Evolutionary conservation across 176 grass and related monocot genomes (phyloP).

Genomic region (Lolium multiflorum): DNA sequence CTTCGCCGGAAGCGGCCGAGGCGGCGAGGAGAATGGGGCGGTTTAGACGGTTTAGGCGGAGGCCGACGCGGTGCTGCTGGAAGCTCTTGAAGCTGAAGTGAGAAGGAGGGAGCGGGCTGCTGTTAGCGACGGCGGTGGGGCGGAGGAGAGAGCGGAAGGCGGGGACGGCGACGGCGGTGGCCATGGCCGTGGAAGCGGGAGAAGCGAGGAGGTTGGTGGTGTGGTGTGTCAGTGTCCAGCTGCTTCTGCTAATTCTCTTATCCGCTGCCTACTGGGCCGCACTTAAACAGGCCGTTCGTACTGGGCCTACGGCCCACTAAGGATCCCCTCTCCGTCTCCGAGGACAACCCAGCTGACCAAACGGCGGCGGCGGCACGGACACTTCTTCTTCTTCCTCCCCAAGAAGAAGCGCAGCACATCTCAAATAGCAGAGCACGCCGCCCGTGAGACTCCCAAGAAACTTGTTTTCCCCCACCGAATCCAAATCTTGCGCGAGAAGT

Average conservation of each 20-base stretch:
- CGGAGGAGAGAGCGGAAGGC: slow-evolving; percentile 39
- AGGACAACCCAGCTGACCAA: neutral
- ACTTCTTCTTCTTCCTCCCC: slow-evolving; percentile 30
- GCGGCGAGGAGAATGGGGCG: slow-evolving; percentile 30
- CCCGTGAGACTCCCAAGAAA: neutral
- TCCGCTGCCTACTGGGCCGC: slow-evolving; percentile 23
- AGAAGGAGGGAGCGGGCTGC: neutral
- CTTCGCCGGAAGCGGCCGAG: neutral
- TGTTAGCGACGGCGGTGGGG: neutral
- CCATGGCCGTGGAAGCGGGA: slow-evolving; percentile 44
- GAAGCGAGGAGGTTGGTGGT: slow-evolving; percentile 39
- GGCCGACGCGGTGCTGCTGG: slow-evolving; percentile 5
- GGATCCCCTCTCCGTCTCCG: neutral
- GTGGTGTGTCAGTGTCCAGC: neutral
- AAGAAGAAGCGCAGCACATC: slow-evolving; percentile 11
- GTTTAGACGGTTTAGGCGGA: neutral
- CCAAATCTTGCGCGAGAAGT: neutral
- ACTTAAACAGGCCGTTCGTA: neutral
- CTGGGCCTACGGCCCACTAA: neutral
- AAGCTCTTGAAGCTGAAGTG: slow-evolving; percentile 26
- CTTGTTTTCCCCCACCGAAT: neutral
- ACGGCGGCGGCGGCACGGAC: neutral
- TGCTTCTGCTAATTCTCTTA: slow-evolving; percentile 37
- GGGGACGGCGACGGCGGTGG: slow-evolving; percentile 20
- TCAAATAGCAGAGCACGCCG: neutral